phyloP scores from a whole-genome alignment of 169 alveolate genomes.

The Plasmodium falciparum region DNA sequence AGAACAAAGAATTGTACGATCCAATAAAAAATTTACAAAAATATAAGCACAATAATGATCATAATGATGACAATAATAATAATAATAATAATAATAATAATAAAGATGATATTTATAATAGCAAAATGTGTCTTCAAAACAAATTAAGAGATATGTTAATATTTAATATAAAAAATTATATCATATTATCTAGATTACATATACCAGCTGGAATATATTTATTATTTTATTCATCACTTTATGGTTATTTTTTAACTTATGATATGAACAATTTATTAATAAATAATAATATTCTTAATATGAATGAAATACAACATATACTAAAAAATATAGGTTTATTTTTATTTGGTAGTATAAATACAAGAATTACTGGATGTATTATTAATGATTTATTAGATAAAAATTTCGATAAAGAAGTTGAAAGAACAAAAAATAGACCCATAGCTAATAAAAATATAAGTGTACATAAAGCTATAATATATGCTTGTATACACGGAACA shows the following conservation, averaged over 20 bases:
- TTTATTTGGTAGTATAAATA: constrained; percentile 79
- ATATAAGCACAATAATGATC: too few relatives aligned
- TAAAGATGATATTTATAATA: not conserved
- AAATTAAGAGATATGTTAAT: constrained; percentile 7
- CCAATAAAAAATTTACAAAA: too few relatives aligned
- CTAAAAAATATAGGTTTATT: constrained; percentile 71
- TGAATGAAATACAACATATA: constrained; percentile 6
- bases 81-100: too few relatives aligned
- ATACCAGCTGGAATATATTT: constrained; percentile 32
- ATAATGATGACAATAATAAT: too few relatives aligned
- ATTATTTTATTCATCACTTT: constrained; percentile 31
- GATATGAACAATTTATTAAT: constrained; percentile 16
- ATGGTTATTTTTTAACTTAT: constrained; percentile 46
- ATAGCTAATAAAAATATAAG: constrained; percentile 93
- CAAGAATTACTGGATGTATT: constrained; percentile 86
- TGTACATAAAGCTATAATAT: constrained; percentile 81
- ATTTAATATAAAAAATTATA: constrained; percentile 13
- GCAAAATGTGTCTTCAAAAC: too few relatives aligned
- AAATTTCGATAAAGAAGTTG: constrained; percentile 88
- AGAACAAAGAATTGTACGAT: too few relatives aligned
- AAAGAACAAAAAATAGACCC: constrained; percentile 95
- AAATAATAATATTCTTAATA: constrained; percentile 5
- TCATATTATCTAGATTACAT: constrained; percentile 14
- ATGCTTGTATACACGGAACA: constrained; percentile 59
- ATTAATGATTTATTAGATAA: constrained; percentile 88